Evolutionary conservation across 805 yeast species (phyloP).

Genomic region (Candida broadrunensis): DNA sequence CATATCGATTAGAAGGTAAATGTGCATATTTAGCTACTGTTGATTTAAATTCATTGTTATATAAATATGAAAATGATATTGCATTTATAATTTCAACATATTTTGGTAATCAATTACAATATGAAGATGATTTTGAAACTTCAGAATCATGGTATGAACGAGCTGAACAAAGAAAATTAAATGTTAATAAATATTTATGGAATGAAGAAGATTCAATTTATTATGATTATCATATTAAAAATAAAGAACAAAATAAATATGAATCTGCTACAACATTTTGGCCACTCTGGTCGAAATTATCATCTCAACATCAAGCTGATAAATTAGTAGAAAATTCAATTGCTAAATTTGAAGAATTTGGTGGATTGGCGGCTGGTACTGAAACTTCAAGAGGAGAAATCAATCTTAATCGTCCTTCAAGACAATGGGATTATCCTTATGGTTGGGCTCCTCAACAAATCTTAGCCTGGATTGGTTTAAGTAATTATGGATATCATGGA

Average conservation of each 20-base stretch:
- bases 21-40: constrained; percentile 90
- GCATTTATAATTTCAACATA: constrained; percentile 55
- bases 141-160: constrained; percentile 59
- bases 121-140: constrained; percentile 25
- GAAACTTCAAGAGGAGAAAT: constrained; percentile 68
- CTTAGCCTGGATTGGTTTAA: constrained; percentile 85
- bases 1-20: constrained; percentile 83
- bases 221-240: constrained; percentile 76
- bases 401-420: constrained; percentile 67
- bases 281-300: constrained; percentile 84
- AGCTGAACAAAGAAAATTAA: constrained; percentile 52
- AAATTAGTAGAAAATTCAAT: constrained; percentile 55
- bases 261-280: constrained; percentile 90
- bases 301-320: constrained; percentile 66
- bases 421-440: constrained; percentile 98
- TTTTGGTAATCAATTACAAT: constrained; percentile 48
- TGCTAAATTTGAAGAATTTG: constrained; percentile 73
- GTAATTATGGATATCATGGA: constrained; percentile 63
- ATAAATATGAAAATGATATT: constrained; percentile 88
- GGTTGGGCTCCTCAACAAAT: constrained; percentile 99
- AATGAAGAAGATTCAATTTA: constrained; percentile 72
- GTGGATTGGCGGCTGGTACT: constrained; percentile 89
- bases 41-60: constrained; percentile 80
- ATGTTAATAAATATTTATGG: constrained; percentile 76
- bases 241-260: constrained; percentile 54